phyloP scores from a whole-genome alignment of 1,284 basidiomycete genomes.

The Stereum hirsutum region DNA sequence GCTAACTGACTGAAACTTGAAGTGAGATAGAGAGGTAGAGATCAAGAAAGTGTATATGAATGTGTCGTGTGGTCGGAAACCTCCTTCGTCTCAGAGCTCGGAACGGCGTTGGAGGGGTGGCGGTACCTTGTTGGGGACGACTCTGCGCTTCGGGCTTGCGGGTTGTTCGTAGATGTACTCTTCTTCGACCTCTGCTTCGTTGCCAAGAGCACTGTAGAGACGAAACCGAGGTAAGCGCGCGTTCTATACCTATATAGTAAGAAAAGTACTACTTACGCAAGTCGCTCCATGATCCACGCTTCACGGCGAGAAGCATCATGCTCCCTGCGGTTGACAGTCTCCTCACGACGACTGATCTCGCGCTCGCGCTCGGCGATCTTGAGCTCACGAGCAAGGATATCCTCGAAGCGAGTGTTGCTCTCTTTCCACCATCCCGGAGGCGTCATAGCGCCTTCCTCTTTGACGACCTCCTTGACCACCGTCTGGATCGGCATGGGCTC shows the following conservation, averaged over 20 bases:
- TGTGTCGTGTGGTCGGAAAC: conserved; percentile 37
- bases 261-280: conserved; percentile 55
- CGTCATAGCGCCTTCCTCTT: conserved; percentile 61
- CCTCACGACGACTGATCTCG: conserved; percentile 75
- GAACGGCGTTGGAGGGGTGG: conserved; percentile 71
- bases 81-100: conserved; percentile 89
- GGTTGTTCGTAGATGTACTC: conserved; percentile 69
- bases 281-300: conserved; percentile 82
- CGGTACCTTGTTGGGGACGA: conserved; percentile 69
- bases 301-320: conserved; percentile 78
- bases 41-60: conserved; percentile 21
- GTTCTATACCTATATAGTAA: neutral
- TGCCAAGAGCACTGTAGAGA: conserved; percentile 57
- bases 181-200: conserved; percentile 61
- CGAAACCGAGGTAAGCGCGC: conserved; percentile 8
- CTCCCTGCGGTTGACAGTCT: conserved; percentile 71
- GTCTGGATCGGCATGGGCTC: conserved; percentile 52
- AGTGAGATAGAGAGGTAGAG: conserved; percentile 15
- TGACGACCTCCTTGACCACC: conserved; percentile 76
- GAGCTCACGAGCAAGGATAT: conserved; percentile 72
- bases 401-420: conserved; percentile 58
- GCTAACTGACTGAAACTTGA: conserved; percentile 53
- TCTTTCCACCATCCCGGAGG: conserved; percentile 67
- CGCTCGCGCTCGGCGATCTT: conserved; percentile 75
- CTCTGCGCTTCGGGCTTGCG: conserved; percentile 54